Conservation (phyloP, 1,284 basidiomycete species). For the Ceratobasidium sp. region DNA sequence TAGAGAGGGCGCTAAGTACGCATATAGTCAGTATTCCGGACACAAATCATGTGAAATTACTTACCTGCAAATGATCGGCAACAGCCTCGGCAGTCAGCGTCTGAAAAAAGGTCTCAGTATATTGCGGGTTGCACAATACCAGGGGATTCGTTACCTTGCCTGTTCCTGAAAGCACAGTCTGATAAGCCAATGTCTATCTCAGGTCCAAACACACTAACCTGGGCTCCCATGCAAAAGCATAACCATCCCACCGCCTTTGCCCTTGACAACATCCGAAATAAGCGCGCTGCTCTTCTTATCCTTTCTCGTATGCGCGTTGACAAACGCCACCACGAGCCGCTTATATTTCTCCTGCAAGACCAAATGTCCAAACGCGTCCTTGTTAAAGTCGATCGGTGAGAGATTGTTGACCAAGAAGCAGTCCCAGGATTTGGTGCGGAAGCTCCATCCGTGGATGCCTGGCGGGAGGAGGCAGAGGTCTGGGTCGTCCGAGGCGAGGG, state of each 20-base stretch:
- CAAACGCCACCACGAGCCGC: background rate
- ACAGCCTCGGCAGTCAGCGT: slow-evolving; percentile 34
- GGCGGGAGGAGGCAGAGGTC: slow-evolving; percentile 4
- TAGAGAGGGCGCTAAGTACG: slow-evolving; percentile 16
- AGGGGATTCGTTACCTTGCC: slow-evolving; percentile 6
- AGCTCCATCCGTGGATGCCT: slow-evolving; percentile 6
- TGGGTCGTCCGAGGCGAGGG: background rate
- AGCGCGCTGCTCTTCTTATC: background rate
- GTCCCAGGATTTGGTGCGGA: slow-evolving; percentile 1
- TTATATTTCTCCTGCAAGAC: slow-evolving; percentile 11
- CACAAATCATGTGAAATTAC: background rate
- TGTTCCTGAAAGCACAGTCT: slow-evolving; percentile 7
- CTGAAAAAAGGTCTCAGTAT: background rate
- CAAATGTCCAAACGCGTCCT: slow-evolving; percentile 9
- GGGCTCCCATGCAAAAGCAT: slow-evolving; percentile 28
- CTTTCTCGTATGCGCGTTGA: slow-evolving; percentile 8
- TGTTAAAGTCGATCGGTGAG: background rate
- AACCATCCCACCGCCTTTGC: slow-evolving; percentile 16
- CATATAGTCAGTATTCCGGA: background rate
- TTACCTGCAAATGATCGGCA: slow-evolving; percentile 15
- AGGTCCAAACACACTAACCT: background rate
- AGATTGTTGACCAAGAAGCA: background rate
- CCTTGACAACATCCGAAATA: background rate
- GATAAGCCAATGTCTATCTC: background rate
- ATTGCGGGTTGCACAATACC: too few species aligned